Percentiles rank a stretch among this genome's conserved stretches.
These are phyloP conservation scores for Hyphodiscus sp. DNA, from an alignment of 2,329 filamentous ascomycete species.

Conservation along the genomic window DNA sequence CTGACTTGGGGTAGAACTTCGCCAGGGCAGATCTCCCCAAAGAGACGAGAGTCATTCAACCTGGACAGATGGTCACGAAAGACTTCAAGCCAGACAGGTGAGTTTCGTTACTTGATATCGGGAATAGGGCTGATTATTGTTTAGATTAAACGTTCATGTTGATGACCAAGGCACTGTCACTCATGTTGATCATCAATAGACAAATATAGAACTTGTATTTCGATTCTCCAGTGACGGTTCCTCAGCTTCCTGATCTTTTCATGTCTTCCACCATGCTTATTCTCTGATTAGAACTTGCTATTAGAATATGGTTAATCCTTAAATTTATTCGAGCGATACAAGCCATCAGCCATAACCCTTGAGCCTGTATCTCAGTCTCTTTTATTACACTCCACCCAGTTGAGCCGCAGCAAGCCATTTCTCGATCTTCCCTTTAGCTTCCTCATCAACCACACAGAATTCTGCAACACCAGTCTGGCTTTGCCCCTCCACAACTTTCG, in stretches of 20 bases:
- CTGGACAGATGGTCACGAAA: conserved; percentile 51
- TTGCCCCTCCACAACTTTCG: conserved; percentile 7
- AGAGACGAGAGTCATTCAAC: conserved; percentile 48
- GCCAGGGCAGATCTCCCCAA: conserved; percentile 54
- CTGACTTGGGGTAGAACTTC: conserved; percentile 41
- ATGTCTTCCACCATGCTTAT: not conserved
- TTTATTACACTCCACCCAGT: not conserved
- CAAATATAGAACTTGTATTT: not conserved
- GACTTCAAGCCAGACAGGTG: conserved; percentile 40
- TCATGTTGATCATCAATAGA: conserved; percentile 44
- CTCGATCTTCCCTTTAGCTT: conserved; percentile 3
- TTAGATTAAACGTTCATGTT: conserved; percentile 53
- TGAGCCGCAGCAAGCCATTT: conserved; percentile 1
- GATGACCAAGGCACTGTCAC: conserved; percentile 54
- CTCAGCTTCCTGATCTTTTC: not conserved
- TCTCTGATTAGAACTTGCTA: not conserved
- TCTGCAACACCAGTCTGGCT: not conserved
- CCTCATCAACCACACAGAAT: conserved; percentile 10
- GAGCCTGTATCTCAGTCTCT: not conserved
- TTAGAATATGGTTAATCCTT: not conserved
- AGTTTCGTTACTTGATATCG: not conserved
- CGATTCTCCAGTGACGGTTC: not conserved
- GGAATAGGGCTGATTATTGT: not conserved
- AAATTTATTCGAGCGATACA: not conserved
- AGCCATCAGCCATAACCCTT: not conserved